Evolutionary conservation across 2,329 filamentous ascomycete species (phyloP), one percentile per base, ranked within the genome.

Genomic region (Diaporthe caulivora): DNA sequence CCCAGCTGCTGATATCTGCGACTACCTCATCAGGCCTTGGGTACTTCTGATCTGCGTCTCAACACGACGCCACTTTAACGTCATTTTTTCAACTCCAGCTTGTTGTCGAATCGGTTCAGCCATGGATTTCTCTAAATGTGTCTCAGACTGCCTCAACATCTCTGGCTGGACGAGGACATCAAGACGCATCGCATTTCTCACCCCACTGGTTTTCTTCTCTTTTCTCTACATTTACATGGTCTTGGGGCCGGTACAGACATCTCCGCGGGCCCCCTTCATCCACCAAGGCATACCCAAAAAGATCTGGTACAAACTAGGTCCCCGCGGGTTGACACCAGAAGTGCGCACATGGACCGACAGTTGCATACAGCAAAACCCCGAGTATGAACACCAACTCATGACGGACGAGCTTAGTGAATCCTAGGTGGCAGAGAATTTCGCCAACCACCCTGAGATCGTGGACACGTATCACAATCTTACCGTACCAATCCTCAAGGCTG

Each of bases 361-460:
- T 34, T 82, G 81, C 70, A 77, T 81, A 34, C 24, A 74, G 5
- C 73, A 75, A 26, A 82, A 81, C 69, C 76, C 80, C 2, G 73
- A 55, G 7, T 80, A 79, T 58, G 18, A 75, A 47, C 68, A 72
- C 37, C 75, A 79, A 60, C 79, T 80, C 67, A 62, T 82, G 53
- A 80, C 77, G 9, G 80, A 82, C 54, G 67, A 47, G 8, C 74
- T 76, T 1, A 76, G 62, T 34, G 76, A 78, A 51, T 92, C 92
- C 77, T 87, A 83, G 67, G 87, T 89, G 76, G 92, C 93, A 75
- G 90, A 92, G 76, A 77, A 78, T 92, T 90, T 0, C 84, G 67
- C n/a, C 18, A 37, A 51, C 26, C 72, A 72, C 11, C 78, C 78
- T 21, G 77, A 78, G 18, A 65, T 80, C 49, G 77, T 78, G 11